phyloP scores from a whole-genome alignment of 2,329 filamentous ascomycete species.

The Aphanoascus verrucosus region DNA sequence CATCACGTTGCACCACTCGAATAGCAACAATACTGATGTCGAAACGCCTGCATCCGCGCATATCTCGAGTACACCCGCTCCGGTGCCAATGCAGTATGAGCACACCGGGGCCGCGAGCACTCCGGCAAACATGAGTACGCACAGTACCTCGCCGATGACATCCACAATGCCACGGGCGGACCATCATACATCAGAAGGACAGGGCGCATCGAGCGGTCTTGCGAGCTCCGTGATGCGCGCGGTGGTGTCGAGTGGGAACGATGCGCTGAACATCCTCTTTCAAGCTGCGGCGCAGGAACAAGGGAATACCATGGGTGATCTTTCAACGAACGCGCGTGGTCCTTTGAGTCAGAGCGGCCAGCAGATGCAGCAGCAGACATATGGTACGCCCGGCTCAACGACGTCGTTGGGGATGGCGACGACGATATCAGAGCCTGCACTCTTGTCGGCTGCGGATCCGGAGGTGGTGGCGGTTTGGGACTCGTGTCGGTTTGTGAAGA shows the following conservation, averaged over 20 bases:
- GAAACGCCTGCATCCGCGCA: conserved; percentile 9
- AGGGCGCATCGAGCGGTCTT: conserved; percentile 24
- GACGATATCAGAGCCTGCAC: conserved; percentile 21
- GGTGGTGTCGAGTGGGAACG: conserved; percentile 45
- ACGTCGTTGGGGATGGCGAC: conserved; percentile 15
- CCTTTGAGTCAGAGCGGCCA: conserved; percentile 15
- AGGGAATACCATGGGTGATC: conserved; percentile 13
- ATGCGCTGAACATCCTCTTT: conserved; percentile 44
- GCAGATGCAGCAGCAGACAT: conserved; percentile 28
- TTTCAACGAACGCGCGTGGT: not conserved
- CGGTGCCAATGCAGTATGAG: conserved; percentile 12
- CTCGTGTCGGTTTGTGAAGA: conserved; percentile 43
- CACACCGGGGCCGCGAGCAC: conserved; percentile 6
- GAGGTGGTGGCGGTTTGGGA: conserved; percentile 40
- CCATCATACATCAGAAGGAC: not conserved
- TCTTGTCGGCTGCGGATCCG: conserved; percentile 23
- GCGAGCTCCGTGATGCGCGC: conserved; percentile 37
- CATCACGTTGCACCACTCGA: conserved; percentile 5
- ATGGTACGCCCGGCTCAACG: conserved; percentile 26
- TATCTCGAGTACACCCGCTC: not conserved
- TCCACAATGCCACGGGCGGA: conserved; percentile 7
- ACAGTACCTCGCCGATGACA: conserved; percentile 10
- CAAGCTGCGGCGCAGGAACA: conserved; percentile 39
- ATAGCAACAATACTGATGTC: conserved; percentile 2
- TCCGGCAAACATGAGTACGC: conserved; percentile 12